Evolutionary conservation across 768 basidiomycete species (phyloP).

Genomic region (Pulveroboletus sp.): DNA sequence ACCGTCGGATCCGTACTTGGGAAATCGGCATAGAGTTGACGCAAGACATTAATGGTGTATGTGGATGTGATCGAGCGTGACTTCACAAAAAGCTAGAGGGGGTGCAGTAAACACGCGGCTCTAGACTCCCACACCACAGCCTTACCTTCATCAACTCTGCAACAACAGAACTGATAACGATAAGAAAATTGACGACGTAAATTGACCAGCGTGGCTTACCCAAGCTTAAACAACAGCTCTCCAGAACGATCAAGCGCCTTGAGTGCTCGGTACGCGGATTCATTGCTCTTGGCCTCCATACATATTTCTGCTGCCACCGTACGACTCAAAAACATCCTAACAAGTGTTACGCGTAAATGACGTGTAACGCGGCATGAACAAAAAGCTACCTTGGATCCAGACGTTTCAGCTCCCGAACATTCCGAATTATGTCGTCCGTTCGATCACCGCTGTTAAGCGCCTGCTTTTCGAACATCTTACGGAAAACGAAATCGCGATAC

Average conservation of each 20-base stretch:
- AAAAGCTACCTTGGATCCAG: conserved; percentile 61
- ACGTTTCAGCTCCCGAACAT: conserved; percentile 69
- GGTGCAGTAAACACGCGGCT: conserved; percentile 3
- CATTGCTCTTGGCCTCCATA: conserved; percentile 76
- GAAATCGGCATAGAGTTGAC: conserved; percentile 65
- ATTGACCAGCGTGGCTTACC: conserved; percentile 39
- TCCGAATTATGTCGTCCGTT: conserved; percentile 61
- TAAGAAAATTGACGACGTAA: conserved; percentile 2
- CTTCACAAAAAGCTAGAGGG: conserved; percentile 59
- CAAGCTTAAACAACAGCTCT: conserved; percentile 64
- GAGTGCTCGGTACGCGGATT: conserved; percentile 64
- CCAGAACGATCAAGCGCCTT: conserved; percentile 65
- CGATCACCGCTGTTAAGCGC: conserved; percentile 47
- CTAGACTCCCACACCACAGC: background rate
- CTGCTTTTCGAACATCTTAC: conserved; percentile 76
- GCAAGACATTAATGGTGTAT: conserved; percentile 50
- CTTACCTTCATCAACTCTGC: conserved; percentile 67
- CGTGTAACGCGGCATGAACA: background rate
- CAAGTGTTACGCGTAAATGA: conserved; percentile 2
- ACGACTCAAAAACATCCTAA: conserved; percentile 78
- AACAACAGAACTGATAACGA: conserved; percentile 39
- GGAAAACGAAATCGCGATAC: conserved; percentile 86
- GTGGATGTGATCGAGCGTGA: conserved; percentile 61
- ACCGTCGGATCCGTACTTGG: conserved; percentile 57
- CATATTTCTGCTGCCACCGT: conserved; percentile 83